Conservation (phyloP, 352 stramenopile genomes). For the Phytophthora pini region DNA sequence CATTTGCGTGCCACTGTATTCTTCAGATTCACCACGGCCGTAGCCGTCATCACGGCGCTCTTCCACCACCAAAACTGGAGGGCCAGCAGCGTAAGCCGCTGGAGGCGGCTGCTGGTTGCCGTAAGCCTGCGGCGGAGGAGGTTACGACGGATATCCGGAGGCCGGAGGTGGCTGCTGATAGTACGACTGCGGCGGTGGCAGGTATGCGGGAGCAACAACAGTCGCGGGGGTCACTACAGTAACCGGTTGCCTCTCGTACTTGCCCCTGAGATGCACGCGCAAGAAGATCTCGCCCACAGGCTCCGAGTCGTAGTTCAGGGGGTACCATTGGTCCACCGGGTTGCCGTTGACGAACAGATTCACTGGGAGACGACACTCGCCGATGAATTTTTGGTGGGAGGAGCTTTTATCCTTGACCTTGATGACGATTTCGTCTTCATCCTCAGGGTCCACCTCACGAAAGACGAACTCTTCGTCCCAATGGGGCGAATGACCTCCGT, state of each 20-base stretch:
- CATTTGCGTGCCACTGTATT: slow-evolving; percentile 47
- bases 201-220: too few species aligned
- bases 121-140: not conserved
- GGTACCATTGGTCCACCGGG: slow-evolving; percentile 84
- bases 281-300: slow-evolving; percentile 82
- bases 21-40: slow-evolving; percentile 10
- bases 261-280: slow-evolving; percentile 35
- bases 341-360: slow-evolving; percentile 75
- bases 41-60: slow-evolving; percentile 28
- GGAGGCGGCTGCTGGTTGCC: too few species aligned
- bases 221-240: too few species aligned
- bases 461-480: slow-evolving; percentile 90
- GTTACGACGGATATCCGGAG: slow-evolving; percentile 42
- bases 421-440: slow-evolving; percentile 68
- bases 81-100: slow-evolving; percentile 43
- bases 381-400: slow-evolving; percentile 61
- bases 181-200: slow-evolving; percentile 26
- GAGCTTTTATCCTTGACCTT: slow-evolving; percentile 90
- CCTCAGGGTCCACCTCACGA: slow-evolving; percentile 68
- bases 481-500: slow-evolving; percentile 37
- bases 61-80: slow-evolving; percentile 39
- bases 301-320: slow-evolving; percentile 69
- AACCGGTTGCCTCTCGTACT: too few species aligned
- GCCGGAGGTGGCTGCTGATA: slow-evolving; percentile 34
- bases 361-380: slow-evolving; percentile 73